Evolutionary conservation across 2,329 filamentous ascomycete species (phyloP).

Genomic region (Aspergillus japonicus): DNA sequence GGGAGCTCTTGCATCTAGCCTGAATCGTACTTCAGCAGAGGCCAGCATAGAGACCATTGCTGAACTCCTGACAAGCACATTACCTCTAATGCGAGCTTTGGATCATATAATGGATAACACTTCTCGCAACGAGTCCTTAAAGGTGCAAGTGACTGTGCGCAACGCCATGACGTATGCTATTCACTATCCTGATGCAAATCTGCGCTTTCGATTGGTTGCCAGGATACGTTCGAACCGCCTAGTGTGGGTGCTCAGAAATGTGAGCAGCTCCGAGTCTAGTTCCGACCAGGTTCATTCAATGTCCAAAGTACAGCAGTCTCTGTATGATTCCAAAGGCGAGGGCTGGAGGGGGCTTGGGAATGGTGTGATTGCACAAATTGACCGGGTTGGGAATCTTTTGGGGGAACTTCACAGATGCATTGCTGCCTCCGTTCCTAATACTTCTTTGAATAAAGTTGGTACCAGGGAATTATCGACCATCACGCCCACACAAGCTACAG

Average conservation of each 20-base stretch:
- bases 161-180: constrained; percentile 37
- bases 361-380: constrained; percentile 36
- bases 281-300: constrained; percentile 22
- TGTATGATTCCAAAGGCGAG: constrained; percentile 38
- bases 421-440: constrained; percentile 8
- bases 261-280: constrained; percentile 17
- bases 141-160: constrained; percentile 36
- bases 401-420: constrained; percentile 33
- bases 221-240: constrained; percentile 27
- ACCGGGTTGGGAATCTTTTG: constrained; percentile 35
- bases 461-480: neutral
- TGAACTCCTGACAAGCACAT: constrained; percentile 35
- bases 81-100: constrained; percentile 39
- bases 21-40: constrained; percentile 34
- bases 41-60: constrained; percentile 31
- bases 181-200: constrained; percentile 34
- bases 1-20: constrained; percentile 36
- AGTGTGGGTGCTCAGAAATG: constrained; percentile 39
- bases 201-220: constrained; percentile 34
- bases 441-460: neutral
- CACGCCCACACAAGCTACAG: neutral
- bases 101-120: constrained; percentile 34
- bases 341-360: constrained; percentile 43
- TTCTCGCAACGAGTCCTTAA: constrained; percentile 21
- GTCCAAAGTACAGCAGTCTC: constrained; percentile 28